Percentiles rank a stretch among this genome's conserved stretches.
Conservation (phyloP, 768 basidiomycete species). For the Trametes sanguinea region DNA sequence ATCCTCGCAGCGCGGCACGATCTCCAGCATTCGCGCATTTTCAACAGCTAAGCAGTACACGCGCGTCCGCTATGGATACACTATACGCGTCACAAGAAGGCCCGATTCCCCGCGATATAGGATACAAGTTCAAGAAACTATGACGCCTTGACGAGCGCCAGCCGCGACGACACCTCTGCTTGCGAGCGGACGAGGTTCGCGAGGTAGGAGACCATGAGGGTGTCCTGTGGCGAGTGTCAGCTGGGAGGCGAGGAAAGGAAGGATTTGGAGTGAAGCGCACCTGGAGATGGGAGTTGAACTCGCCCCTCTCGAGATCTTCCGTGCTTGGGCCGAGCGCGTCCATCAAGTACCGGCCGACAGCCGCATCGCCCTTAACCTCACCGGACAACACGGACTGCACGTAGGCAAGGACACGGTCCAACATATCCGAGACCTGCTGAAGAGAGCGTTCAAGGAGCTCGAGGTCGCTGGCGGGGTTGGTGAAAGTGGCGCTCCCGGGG, state of each 20-base stretch:
- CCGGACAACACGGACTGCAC: conserved; percentile 80
- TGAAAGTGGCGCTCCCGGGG: conserved; percentile 38
- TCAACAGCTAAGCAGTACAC: conserved; percentile 67
- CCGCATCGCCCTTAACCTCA: conserved; percentile 76
- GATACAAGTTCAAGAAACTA: conserved; percentile 31
- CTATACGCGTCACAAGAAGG: conserved; percentile 1
- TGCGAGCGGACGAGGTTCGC: conserved; percentile 92
- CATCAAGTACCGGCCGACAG: conserved; percentile 89
- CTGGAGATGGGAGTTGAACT: conserved; percentile 79
- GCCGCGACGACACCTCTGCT: conserved; percentile 85
- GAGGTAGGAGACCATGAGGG: conserved; percentile 92
- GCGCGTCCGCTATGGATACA: conserved; percentile 22
- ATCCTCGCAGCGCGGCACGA: conserved; percentile 90
- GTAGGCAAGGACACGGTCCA: conserved; percentile 84
- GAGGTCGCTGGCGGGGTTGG: conserved; percentile 67
- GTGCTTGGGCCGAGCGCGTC: conserved; percentile 76
- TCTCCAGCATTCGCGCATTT: conserved; percentile 92
- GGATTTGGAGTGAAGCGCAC: conserved; percentile 36
- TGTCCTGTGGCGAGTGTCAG: conserved; percentile 57
- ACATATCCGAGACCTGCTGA: conserved; percentile 67
- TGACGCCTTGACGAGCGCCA: conserved; percentile 68
- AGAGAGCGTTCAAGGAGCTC: conserved; percentile 78
- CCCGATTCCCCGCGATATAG: conserved; percentile 9
- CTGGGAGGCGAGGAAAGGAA: neutral
- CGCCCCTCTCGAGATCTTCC: conserved; percentile 68